Evolutionary conservation across 148 eudicot genomes (phyloP).

Genomic region (Rhododendron ferrugineum): DNA sequence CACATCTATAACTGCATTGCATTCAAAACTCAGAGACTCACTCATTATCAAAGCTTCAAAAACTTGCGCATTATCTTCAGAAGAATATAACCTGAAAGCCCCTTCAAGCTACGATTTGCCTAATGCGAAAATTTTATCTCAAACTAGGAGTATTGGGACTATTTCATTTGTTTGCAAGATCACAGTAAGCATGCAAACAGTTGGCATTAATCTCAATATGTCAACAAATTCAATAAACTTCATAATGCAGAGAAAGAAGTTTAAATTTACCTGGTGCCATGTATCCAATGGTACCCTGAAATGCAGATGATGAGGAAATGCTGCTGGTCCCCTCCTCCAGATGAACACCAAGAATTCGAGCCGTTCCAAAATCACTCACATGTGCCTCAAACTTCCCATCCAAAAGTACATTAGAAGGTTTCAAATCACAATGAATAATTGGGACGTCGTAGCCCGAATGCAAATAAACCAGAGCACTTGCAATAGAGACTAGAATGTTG

Average conservation of each 20-base stretch:
- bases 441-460: conserved; percentile 77
- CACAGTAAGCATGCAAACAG: neutral
- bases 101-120: neutral
- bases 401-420: conserved; percentile 87
- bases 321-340: conserved; percentile 33
- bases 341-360: conserved; percentile 70
- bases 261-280: conserved; percentile 78
- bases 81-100: neutral
- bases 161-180: neutral
- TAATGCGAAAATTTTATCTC: neutral
- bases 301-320: conserved; percentile 50
- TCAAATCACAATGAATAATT: conserved; percentile 85
- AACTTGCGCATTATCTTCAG: neutral
- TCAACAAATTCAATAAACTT: neutral
- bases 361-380: conserved; percentile 94
- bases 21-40: neutral
- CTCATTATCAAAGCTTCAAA: neutral
- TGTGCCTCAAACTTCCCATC: conserved; percentile 64
- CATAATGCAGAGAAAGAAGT: neutral
- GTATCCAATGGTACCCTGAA: conserved; percentile 89
- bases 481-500: conserved; percentile 49
- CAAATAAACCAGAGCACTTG: conserved; percentile 67
- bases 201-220: neutral
- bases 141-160: neutral
- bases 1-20: neutral